A percentile compares a stretch with the other conserved stretches of the same genome.
Conservation (phyloP, 768 basidiomycete species). For the Collybiopsis confluens region DNA sequence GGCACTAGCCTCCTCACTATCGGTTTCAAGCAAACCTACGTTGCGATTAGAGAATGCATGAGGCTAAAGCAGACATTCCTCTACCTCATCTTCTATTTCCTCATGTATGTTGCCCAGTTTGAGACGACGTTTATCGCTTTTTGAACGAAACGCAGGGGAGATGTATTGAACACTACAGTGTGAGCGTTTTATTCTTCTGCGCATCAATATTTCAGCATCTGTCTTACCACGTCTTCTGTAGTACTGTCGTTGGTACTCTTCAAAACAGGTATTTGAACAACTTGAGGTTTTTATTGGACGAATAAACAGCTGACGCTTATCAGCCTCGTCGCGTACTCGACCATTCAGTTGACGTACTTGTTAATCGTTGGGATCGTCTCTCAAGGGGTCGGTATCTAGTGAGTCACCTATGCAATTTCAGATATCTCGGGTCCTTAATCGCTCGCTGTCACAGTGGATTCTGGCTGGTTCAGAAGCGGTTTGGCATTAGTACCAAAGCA, state of each 20-base stretch:
- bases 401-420: constrained; percentile 15
- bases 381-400: constrained; percentile 70
- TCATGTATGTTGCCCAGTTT: constrained; percentile 46
- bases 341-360: constrained; percentile 62
- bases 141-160: constrained; percentile 45
- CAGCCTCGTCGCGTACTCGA: constrained; percentile 70
- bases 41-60: constrained; percentile 60
- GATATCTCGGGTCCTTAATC: background rate
- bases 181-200: constrained; percentile 24
- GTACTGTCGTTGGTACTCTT: constrained; percentile 67
- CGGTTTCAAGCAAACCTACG: constrained; percentile 64
- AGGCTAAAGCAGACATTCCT: constrained; percentile 69
- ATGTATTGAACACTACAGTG: constrained; percentile 74
- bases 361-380: constrained; percentile 62
- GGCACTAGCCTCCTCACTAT: constrained; percentile 54
- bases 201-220: background rate
- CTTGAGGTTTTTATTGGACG: background rate
- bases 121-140: background rate
- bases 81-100: constrained; percentile 72
- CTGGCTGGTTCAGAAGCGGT: constrained; percentile 67
- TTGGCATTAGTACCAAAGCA: constrained; percentile 58
- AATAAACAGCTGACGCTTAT: background rate
- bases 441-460: constrained; percentile 37
- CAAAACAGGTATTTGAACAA: constrained; percentile 53
- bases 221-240: constrained; percentile 18